These are phyloP conservation scores for Endoconidiophora laricicola DNA, from an alignment of 2,329 filamentous ascomycete genomes.

Conservation along the genomic window DNA sequence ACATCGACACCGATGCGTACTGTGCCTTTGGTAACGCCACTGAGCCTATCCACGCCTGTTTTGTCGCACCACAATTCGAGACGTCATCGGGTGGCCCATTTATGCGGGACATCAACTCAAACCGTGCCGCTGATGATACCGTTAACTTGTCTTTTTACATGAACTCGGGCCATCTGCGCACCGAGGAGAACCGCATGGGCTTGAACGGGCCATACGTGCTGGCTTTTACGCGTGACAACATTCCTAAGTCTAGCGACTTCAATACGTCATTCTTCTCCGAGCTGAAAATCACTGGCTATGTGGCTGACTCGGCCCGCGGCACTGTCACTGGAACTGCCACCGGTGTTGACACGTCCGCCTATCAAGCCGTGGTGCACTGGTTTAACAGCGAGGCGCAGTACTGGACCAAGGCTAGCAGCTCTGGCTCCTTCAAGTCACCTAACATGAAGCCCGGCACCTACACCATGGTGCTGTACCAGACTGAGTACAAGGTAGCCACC, in stretches of 20 bases:
- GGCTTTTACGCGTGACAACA: conserved; percentile 39
- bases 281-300: conserved; percentile 40
- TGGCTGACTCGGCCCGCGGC: conserved; percentile 37
- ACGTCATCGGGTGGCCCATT: conserved; percentile 50
- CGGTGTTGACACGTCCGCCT: conserved; percentile 31
- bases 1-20: conserved; percentile 50
- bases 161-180: conserved; percentile 48
- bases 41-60: conserved; percentile 39
- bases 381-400: conserved; percentile 46
- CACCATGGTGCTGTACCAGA: conserved; percentile 49
- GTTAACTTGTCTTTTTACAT: conserved; percentile 51
- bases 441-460: conserved; percentile 52
- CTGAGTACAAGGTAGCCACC: conserved; percentile 37
- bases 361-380: conserved; percentile 48
- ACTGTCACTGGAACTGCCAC: conserved; percentile 43
- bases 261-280: conserved; percentile 44
- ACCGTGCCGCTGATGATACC: conserved; percentile 37
- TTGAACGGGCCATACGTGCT: conserved; percentile 50
- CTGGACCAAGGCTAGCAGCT: conserved; percentile 40
- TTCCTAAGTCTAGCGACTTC: conserved; percentile 29
- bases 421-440: conserved; percentile 44
- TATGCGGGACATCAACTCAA: conserved; percentile 47
- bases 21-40: conserved; percentile 36
- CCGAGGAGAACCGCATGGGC: conserved; percentile 43
- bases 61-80: conserved; percentile 41